phyloP scores from a whole-genome alignment of 805 yeast species.

The Metschnikowia hibisci region DNA sequence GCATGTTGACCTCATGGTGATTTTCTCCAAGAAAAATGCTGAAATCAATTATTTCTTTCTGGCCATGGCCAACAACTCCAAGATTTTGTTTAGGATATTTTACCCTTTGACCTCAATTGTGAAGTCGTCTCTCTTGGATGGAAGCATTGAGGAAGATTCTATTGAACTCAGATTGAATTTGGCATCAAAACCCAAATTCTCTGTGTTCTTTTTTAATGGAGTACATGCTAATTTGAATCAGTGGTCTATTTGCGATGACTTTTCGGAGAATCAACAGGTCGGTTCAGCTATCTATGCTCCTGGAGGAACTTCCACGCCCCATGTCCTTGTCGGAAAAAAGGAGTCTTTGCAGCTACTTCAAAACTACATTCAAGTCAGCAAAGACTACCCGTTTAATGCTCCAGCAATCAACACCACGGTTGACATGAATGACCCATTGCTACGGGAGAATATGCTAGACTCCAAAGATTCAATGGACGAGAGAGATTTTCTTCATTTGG shows the following conservation, averaged over 20 bases:
- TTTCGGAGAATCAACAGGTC: constrained; percentile 80
- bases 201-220: constrained; percentile 65
- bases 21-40: constrained; percentile 63
- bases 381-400: constrained; percentile 4
- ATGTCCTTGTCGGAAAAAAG: constrained; percentile 57
- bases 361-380: constrained; percentile 42
- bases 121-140: constrained; percentile 54
- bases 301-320: constrained; percentile 59
- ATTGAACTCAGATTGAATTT: constrained; percentile 49
- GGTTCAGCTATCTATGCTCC: constrained; percentile 57
- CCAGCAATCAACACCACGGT: not conserved
- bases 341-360: constrained; percentile 50
- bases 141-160: constrained; percentile 36
- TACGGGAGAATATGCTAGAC: not conserved
- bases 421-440: not conserved
- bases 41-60: constrained; percentile 78
- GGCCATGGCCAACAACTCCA: constrained; percentile 64
- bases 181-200: constrained; percentile 68
- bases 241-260: constrained; percentile 82
- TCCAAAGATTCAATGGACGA: not conserved
- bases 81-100: constrained; percentile 68
- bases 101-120: constrained; percentile 61
- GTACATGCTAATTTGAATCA: constrained; percentile 52
- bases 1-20: constrained; percentile 66
- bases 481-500: constrained; percentile 2